Conservation (phyloP, 2,329 filamentous ascomycete species). For the Neonectria faginata region DNA sequence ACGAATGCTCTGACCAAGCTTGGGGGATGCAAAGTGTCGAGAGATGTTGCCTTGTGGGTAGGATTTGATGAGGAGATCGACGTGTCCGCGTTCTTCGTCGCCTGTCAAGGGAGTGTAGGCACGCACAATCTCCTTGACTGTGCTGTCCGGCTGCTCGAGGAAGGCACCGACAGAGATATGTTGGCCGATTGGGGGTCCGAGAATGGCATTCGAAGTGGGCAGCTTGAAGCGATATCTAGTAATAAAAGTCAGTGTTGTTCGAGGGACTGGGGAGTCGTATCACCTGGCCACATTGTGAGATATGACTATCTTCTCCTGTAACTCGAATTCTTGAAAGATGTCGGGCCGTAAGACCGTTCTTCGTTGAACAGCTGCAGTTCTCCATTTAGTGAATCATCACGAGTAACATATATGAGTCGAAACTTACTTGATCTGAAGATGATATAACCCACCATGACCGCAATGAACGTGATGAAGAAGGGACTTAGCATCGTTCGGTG, state of each 20-base stretch:
- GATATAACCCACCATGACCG: not conserved
- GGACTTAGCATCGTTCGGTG: not conserved
- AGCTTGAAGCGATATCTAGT: conserved; percentile 88
- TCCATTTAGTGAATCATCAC: not conserved
- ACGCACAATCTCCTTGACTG: conserved; percentile 82
- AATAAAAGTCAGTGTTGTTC: not conserved
- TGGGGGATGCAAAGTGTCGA: conserved; percentile 84
- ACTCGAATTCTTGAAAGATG: conserved; percentile 87
- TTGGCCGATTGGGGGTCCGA: conserved; percentile 95
- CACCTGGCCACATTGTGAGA: conserved; percentile 95
- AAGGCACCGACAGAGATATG: conserved; percentile 93
- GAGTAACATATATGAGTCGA: not conserved
- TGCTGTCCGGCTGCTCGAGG: conserved; percentile 73
- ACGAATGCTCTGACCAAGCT: conserved; percentile 85
- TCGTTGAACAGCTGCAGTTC: too few species aligned
- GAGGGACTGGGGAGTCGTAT: conserved; percentile 39
- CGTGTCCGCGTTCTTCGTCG: conserved; percentile 86
- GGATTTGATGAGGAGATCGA: conserved; percentile 96
- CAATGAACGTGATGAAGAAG: not conserved
- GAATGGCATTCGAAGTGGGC: conserved; percentile 78
- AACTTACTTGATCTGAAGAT: not conserved
- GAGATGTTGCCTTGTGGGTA: conserved; percentile 98
- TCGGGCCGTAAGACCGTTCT: conserved; percentile 69
- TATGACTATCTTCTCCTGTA: conserved; percentile 91
- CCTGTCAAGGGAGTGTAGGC: conserved; percentile 92